A percentile compares a stretch with the other conserved stretches of the same genome.
Conservation (phyloP, 2,329 filamentous ascomycete genomes). For the Fusarium armeniacum region DNA sequence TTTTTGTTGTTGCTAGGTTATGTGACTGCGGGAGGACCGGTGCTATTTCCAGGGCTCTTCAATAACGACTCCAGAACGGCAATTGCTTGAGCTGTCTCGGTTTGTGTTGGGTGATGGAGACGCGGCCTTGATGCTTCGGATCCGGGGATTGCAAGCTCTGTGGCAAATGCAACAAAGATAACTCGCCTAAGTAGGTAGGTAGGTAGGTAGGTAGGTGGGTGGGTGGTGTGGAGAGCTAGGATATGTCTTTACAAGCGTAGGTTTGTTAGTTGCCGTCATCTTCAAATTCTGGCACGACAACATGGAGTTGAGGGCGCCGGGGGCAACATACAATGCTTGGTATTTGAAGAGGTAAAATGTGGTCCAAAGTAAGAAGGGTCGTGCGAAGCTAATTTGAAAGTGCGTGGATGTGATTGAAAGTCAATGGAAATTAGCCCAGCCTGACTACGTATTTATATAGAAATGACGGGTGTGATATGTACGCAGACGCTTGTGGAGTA, state of each 20-base stretch:
- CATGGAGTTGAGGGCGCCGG: constrained; percentile 8
- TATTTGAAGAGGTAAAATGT: constrained; percentile 22
- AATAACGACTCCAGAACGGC: constrained; percentile 51
- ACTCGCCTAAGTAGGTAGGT: constrained; percentile 7
- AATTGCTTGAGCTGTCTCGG: constrained; percentile 14
- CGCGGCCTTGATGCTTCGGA: constrained; percentile 40
- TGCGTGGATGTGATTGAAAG: constrained; percentile 37
- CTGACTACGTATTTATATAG: constrained; percentile 42
- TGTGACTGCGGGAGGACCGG: constrained; percentile 43
- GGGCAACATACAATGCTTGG: constrained; percentile 35
- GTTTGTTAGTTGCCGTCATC: constrained; percentile 18
- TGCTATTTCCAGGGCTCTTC: constrained; percentile 46
- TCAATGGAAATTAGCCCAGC: constrained; percentile 20
- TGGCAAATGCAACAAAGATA: constrained; percentile 44
- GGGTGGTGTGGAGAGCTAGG: constrained; percentile 35
- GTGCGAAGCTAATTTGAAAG: constrained; percentile 11
- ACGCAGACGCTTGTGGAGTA: constrained; percentile 37
- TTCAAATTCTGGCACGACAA: constrained; percentile 28
- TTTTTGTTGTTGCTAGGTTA: constrained; percentile 25
- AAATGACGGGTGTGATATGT: constrained; percentile 16
- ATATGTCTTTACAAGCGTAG: constrained; percentile 27
- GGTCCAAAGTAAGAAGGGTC: constrained; percentile 14
- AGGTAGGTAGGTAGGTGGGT: constrained; percentile 7
- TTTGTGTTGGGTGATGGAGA: constrained; percentile 24
- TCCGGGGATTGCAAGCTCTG: constrained; percentile 35